Evolutionary conservation across 371 early-diverging fungal genomes (phyloP).

Genomic region (Actinomucor elegans): DNA sequence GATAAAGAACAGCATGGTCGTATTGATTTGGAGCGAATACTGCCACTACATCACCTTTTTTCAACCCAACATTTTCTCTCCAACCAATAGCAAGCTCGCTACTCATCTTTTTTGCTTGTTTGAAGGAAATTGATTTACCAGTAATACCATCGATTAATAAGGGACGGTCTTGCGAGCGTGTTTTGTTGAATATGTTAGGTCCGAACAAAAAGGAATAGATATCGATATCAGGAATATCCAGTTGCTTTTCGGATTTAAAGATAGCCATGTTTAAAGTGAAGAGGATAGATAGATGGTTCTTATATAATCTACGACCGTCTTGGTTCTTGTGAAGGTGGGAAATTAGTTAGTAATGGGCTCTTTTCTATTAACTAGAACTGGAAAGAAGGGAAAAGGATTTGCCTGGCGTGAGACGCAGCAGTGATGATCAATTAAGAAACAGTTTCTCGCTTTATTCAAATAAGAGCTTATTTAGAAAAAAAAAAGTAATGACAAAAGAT

Average conservation of each 20-base stretch:
- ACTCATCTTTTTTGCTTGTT: slow-evolving; percentile 50
- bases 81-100: slow-evolving; percentile 44
- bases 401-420: too few species aligned
- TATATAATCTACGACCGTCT: background rate
- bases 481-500: too few species aligned
- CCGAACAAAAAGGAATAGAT: slow-evolving; percentile 64
- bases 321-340: background rate
- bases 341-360: slow-evolving; percentile 2
- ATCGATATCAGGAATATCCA: slow-evolving; percentile 63
- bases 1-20: slow-evolving; percentile 40
- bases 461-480: too few species aligned
- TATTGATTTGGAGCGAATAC: slow-evolving; percentile 70
- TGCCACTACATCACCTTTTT: slow-evolving; percentile 71
- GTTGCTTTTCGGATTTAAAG: slow-evolving; percentile 3
- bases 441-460: too few species aligned
- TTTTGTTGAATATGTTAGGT: slow-evolving; percentile 28
- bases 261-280: slow-evolving; percentile 2
- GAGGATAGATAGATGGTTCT: background rate
- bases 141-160: slow-evolving; percentile 61
- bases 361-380: too few species aligned
- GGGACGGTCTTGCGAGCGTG: slow-evolving; percentile 33
- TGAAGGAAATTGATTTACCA: slow-evolving; percentile 57
- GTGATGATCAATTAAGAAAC: too few species aligned
- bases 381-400: too few species aligned
- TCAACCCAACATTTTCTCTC: slow-evolving; percentile 54